phyloP scores from a whole-genome alignment of 2,329 filamentous ascomycete genomes.

The Fusarium torulosum region DNA sequence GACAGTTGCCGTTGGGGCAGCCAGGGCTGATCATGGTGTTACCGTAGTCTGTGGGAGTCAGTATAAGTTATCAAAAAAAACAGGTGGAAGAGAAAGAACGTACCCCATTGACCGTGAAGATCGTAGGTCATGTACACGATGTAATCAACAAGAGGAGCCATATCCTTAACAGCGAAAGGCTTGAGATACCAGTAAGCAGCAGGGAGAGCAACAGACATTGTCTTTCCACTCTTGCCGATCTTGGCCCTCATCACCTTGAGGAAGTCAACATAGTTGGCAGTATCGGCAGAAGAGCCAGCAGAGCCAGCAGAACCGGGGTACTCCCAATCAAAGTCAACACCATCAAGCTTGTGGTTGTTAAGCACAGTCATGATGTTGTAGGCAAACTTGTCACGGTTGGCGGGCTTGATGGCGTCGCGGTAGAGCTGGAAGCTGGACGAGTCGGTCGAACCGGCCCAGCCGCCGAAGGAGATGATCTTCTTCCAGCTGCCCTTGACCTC shows the following conservation, averaged over 20 bases:
- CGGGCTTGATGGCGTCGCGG: constrained; percentile 47
- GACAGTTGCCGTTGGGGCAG: constrained; percentile 50
- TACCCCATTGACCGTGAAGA: constrained; percentile 53
- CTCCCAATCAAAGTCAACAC: constrained; percentile 63
- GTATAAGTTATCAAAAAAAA: background rate
- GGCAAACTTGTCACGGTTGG: constrained; percentile 56
- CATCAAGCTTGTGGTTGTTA: constrained; percentile 56
- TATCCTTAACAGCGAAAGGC: constrained; percentile 52
- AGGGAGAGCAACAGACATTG: constrained; percentile 54
- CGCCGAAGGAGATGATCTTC: constrained; percentile 54
- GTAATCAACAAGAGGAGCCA: constrained; percentile 51
- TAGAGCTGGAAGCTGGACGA: constrained; percentile 47
- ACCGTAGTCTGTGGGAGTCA: constrained; percentile 40
- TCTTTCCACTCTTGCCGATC: constrained; percentile 49
- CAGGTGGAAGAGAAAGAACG: background rate
- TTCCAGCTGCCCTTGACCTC: constrained; percentile 47
- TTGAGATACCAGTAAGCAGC: constrained; percentile 57
- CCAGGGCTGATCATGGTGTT: constrained; percentile 46
- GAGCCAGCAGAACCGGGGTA: constrained; percentile 54
- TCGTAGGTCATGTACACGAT: constrained; percentile 56
- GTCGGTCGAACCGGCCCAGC: constrained; percentile 52
- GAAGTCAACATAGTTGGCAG: constrained; percentile 52
- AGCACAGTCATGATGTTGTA: constrained; percentile 56
- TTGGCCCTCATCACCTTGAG: constrained; percentile 48
- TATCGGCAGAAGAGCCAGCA: constrained; percentile 49